Evolutionary conservation across 306 rosid genomes (phyloP).

Genomic region (Sophora flavescens): DNA sequence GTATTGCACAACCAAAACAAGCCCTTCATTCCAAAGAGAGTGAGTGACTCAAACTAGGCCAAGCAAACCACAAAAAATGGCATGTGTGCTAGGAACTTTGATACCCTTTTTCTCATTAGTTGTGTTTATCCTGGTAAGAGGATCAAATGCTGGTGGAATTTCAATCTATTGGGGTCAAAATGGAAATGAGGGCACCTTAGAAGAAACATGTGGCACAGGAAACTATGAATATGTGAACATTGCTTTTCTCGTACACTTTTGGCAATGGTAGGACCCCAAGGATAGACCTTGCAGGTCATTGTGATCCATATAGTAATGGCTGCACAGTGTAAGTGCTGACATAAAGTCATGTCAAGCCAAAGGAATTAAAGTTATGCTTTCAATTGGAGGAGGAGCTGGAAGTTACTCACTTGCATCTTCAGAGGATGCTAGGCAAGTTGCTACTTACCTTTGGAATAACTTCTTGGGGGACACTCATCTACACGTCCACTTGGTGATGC

Average conservation of each 20-base stretch:
- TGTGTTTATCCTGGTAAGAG: conserved; percentile 23
- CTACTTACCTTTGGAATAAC: conserved; percentile 66
- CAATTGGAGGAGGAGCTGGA: conserved; percentile 67
- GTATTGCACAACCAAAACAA: not conserved
- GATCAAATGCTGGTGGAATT: conserved; percentile 38
- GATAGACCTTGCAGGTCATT: conserved; percentile 43
- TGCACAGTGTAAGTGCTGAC: conserved; percentile 5
- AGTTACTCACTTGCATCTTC: conserved; percentile 59
- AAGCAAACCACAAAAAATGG: conserved; percentile 36
- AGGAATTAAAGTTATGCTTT: conserved; percentile 59
- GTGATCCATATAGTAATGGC: conserved; percentile 36
- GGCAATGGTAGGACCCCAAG: conserved; percentile 28
- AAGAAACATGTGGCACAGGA: conserved; percentile 44
- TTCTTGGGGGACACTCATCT: conserved; percentile 65
- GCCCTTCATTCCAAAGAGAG: not conserved
- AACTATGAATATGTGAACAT: conserved; percentile 43
- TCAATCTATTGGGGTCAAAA: conserved; percentile 47
- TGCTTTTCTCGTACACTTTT: conserved; percentile 39
- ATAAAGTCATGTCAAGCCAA: conserved; percentile 25
- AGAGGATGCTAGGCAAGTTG: conserved; percentile 59
- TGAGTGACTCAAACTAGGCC: conserved; percentile 4
- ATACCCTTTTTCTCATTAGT: conserved; percentile 13
- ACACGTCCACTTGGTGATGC: conserved; percentile 64
- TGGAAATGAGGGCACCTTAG: conserved; percentile 43
- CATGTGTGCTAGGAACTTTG: not conserved